phyloP scores from a whole-genome alignment of 768 basidiomycete species.

The Suillus fuscotomentosus region DNA sequence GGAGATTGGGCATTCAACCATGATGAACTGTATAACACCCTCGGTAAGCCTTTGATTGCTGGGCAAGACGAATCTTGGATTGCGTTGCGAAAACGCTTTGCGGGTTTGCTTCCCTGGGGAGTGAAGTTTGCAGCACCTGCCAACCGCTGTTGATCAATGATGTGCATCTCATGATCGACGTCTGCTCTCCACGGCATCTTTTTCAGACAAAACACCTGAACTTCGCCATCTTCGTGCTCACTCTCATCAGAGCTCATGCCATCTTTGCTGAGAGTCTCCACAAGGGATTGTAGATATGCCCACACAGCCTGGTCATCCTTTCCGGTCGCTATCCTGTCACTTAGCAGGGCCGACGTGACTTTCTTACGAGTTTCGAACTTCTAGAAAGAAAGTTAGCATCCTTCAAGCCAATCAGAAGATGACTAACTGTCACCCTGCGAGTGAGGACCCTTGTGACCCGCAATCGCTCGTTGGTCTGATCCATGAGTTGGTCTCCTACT shows the following conservation, averaged over 20 bases:
- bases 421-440: neutral
- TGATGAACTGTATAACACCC: neutral
- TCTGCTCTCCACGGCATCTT: neutral
- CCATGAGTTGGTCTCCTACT: neutral
- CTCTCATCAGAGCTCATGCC: slow-evolving; percentile 8
- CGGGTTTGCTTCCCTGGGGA: neutral
- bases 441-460: neutral
- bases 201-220: neutral
- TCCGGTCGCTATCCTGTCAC: neutral
- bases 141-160: neutral
- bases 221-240: neutral
- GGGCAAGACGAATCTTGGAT: neutral
- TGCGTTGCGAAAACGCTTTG: neutral
- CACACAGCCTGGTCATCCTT: neutral
- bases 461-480: neutral
- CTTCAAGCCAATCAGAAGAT: neutral
- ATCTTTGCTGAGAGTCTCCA: neutral
- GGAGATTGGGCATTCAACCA: neutral
- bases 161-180: neutral
- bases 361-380: neutral
- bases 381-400: neutral
- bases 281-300: neutral
- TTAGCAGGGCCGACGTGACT: neutral
- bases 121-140: neutral
- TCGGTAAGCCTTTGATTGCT: neutral